These are phyloP conservation scores for Talaromyces sp. DNA, from an alignment of 2,329 filamentous ascomycete species.

Conservation along the genomic window DNA sequence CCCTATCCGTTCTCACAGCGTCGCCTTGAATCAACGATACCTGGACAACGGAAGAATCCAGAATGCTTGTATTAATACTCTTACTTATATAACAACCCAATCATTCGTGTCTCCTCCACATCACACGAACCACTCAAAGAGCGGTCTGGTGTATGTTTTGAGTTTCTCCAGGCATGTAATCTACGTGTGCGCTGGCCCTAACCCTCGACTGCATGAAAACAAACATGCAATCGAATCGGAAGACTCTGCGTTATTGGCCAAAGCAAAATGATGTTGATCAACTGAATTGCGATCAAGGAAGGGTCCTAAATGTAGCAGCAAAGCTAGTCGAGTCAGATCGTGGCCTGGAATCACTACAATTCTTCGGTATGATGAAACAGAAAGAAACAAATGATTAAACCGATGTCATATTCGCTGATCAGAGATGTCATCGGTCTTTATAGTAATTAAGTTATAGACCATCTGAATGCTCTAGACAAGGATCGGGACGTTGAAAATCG, in stretches of 20 bases:
- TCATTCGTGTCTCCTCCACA: neutral
- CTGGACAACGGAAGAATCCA: too few species aligned
- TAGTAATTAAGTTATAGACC: neutral
- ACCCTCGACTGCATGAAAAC: conserved; percentile 5
- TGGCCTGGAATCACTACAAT: neutral
- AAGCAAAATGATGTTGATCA: neutral
- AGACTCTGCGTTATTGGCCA: neutral
- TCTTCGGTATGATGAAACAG: neutral
- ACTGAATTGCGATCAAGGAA: neutral
- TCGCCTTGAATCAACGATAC: too few species aligned
- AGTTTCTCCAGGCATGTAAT: conserved; percentile 1
- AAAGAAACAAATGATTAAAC: neutral
- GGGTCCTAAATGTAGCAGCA: neutral
- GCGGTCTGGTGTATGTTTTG: conserved; percentile 13
- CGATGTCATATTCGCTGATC: neutral
- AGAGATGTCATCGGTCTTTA: neutral
- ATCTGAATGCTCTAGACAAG: neutral
- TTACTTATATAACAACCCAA: neutral
- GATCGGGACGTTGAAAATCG: neutral
- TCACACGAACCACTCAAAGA: neutral
- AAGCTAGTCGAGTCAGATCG: neutral
- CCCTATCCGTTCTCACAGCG: neutral
- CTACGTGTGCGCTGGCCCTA: neutral
- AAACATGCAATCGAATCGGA: conserved; percentile 3
- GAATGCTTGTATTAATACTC: neutral